These are phyloP conservation scores for Spergularia marina DNA, from an alignment of 148 eudicot genomes.

Conservation along the genomic window DNA sequence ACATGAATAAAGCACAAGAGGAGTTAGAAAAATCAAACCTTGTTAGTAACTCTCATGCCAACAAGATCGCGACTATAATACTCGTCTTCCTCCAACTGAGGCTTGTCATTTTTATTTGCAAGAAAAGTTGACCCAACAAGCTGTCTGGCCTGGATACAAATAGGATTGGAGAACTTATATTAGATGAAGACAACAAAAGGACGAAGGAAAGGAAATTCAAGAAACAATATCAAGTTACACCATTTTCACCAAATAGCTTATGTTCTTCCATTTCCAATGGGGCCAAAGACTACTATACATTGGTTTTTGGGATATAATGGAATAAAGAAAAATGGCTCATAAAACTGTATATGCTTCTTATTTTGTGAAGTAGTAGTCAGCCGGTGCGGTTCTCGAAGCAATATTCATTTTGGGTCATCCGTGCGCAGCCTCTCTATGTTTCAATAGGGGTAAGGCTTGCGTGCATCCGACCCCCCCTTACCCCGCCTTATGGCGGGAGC, in stretches of 20 bases:
- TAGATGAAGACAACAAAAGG: background rate
- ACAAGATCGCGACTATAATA: conserved; percentile 85
- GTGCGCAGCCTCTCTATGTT: too few relatives aligned
- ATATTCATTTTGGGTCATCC: too few relatives aligned
- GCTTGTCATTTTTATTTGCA: conserved; percentile 67
- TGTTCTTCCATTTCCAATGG: background rate
- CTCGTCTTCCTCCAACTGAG: conserved; percentile 85
- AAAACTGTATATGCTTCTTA: too few relatives aligned
- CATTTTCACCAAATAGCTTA: background rate
- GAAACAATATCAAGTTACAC: background rate
- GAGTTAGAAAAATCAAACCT: conserved; percentile 45
- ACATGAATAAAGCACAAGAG: background rate
- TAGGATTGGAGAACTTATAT: background rate
- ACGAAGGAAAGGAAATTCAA: background rate
- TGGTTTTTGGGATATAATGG: too few relatives aligned
- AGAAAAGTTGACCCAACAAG: conserved; percentile 82
- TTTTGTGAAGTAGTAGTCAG: too few relatives aligned
- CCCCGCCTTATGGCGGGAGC: too few relatives aligned
- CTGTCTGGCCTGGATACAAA: conserved; percentile 62
- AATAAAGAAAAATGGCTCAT: too few relatives aligned
- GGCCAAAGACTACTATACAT: too few relatives aligned
- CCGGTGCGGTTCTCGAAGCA: too few relatives aligned
- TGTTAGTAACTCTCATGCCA: conserved; percentile 80
- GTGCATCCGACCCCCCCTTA: too few relatives aligned
- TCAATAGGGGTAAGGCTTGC: too few relatives aligned